Evolutionary conservation across 495 filamentous ascomycete species (phyloP).

Genomic region (Margaritispora aquatica): DNA sequence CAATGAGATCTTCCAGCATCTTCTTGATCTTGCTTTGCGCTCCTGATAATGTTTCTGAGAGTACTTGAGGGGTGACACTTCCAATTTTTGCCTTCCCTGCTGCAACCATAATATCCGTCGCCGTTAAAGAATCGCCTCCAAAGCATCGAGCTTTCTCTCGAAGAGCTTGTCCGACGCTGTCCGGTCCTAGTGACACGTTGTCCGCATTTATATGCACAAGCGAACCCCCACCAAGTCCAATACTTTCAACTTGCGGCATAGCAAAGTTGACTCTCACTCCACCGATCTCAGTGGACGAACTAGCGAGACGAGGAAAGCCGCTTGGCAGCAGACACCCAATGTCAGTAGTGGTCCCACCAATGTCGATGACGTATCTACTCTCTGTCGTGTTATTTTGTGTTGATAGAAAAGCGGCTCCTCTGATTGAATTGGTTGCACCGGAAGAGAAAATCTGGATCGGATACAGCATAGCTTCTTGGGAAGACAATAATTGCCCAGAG

Average conservation of each 20-base stretch:
- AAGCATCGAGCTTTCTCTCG: slow-evolving; percentile 37
- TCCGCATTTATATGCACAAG: slow-evolving; percentile 27
- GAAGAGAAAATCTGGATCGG: slow-evolving; percentile 48
- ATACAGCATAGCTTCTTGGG: slow-evolving; percentile 36
- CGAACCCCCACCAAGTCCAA: slow-evolving; percentile 50
- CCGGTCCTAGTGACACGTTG: slow-evolving; percentile 34
- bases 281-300: slow-evolving; percentile 37
- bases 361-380: background rate
- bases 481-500: slow-evolving; percentile 44
- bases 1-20: slow-evolving; percentile 32
- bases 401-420: slow-evolving; percentile 43
- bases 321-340: slow-evolving; percentile 32
- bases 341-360: slow-evolving; percentile 5
- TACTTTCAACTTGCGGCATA: slow-evolving; percentile 43
- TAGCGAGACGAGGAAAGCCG: slow-evolving; percentile 46
- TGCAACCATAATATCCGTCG: slow-evolving; percentile 41
- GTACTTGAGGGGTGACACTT: background rate
- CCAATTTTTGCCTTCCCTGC: background rate
- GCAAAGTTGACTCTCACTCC: slow-evolving; percentile 46
- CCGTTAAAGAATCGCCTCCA: slow-evolving; percentile 40
- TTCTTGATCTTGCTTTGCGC: slow-evolving; percentile 33
- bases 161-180: slow-evolving; percentile 36
- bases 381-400: background rate
- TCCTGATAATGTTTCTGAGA: background rate
- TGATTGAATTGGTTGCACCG: slow-evolving; percentile 50